phyloP scores from a whole-genome alignment of 2,329 filamentous ascomycete genomes.

The Onygenales sp. region DNA sequence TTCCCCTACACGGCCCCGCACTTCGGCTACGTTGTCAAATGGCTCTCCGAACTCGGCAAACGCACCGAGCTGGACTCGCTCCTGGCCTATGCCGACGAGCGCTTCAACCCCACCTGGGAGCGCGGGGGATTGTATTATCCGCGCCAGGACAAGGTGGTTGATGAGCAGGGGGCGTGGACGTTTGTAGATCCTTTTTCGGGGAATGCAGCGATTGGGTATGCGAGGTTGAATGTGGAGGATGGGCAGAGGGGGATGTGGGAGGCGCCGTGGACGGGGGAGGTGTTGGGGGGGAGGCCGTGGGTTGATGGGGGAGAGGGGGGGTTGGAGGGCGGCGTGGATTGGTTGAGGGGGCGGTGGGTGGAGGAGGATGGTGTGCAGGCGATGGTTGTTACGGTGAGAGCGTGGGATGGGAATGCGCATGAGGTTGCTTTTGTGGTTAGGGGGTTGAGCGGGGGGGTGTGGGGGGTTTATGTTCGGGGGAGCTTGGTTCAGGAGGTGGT shows the following conservation, averaged over 20 bases:
- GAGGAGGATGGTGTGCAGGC: too few relatives aligned
- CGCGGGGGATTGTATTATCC: constrained; percentile 28
- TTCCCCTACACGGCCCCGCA: constrained; percentile 13
- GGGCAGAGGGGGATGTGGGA: constrained; percentile 28
- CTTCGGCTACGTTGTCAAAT: constrained; percentile 22
- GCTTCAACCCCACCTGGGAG: constrained; percentile 22
- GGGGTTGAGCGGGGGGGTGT: too few relatives aligned
- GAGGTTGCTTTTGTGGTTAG: too few relatives aligned
- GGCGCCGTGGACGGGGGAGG: neutral
- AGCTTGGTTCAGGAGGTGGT: too few relatives aligned
- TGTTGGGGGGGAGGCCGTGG: constrained; percentile 16
- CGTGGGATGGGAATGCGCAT: too few relatives aligned
- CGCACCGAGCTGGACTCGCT: constrained; percentile 13
- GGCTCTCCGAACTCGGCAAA: constrained; percentile 26
- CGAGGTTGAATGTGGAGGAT: constrained; percentile 26
- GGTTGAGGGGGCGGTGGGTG: constrained; percentile 17
- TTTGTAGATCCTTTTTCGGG: constrained; percentile 27
- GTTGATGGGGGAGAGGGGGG: constrained; percentile 14
- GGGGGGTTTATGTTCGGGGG: too few relatives aligned
- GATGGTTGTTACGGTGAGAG: too few relatives aligned
- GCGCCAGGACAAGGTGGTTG: constrained; percentile 15
- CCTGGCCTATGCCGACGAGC: constrained; percentile 19
- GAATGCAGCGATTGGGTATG: constrained; percentile 28
- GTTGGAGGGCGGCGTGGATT: constrained; percentile 3
- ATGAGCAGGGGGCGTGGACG: constrained; percentile 17